A percentile compares a stretch with the other conserved stretches of the same genome.
Conservation (phyloP, 768 basidiomycete genomes). For the Boletus speciosus region DNA sequence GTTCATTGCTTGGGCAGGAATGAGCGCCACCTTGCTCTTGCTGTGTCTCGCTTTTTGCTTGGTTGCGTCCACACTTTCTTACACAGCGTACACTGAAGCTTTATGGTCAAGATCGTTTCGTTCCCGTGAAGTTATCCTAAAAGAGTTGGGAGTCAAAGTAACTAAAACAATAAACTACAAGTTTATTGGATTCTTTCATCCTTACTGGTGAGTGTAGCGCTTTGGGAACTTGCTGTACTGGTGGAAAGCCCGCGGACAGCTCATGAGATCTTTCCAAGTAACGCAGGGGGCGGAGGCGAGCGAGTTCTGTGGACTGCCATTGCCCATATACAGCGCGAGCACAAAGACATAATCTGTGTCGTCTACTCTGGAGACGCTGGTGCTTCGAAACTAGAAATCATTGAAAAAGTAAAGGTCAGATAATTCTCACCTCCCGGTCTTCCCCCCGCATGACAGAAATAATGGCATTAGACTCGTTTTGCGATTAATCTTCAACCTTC, state of each 20-base stretch:
- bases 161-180: conserved; percentile 12
- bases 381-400: conserved; percentile 74
- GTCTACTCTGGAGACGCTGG: conserved; percentile 90
- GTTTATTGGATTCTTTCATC: conserved; percentile 88
- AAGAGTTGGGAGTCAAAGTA: conserved; percentile 9
- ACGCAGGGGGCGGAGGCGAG: conserved; percentile 97
- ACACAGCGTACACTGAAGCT: conserved; percentile 23
- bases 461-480: conserved; percentile 63
- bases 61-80: conserved; percentile 12
- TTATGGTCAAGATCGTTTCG: conserved; percentile 21
- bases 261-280: conserved; percentile 51
- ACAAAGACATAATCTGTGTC: conserved; percentile 63
- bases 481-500: conserved; percentile 66
- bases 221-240: not conserved
- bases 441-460: not conserved
- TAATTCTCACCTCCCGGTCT: not conserved
- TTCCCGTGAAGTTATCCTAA: conserved; percentile 21
- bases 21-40: conserved; percentile 13
- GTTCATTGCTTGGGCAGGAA: conserved; percentile 1
- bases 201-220: conserved; percentile 72
- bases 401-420: conserved; percentile 74
- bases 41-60: conserved; percentile 14
- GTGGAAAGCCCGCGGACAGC: conserved; percentile 3
- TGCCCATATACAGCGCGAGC: conserved; percentile 64
- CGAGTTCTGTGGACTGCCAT: conserved; percentile 94